Base-by-base conservation (phyloP, 2,329 filamentous ascomycete species). In the Hymenotorrendiella dingleyae region DNA sequence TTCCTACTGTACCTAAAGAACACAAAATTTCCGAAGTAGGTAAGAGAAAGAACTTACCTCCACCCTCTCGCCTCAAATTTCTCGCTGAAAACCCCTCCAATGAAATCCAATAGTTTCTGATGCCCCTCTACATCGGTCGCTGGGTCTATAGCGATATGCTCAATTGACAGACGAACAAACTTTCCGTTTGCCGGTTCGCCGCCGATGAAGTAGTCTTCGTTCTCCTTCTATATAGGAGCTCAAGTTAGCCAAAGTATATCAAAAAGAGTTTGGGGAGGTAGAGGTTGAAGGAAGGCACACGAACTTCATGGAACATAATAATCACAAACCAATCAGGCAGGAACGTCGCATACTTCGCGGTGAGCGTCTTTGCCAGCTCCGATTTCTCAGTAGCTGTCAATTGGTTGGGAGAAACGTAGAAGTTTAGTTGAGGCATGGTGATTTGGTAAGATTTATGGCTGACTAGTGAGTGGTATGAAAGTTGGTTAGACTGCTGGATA, bases 391-490 rank as follows among this genome's bases (percentile, higher is more conserved):
- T 42, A 4, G 34, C 12, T 1, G 49, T 46, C 7, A 54, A 40
- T 29, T 54, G 52, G 14, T 36, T 36, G 5, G 40, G 35, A 11
- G 16, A 42, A 24, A 30, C 48, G 27, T 52, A 54, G 36, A 54
- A 48, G 38, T 52, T 41, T 20, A 52, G 47, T 8, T 50, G 22
- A 10, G 49, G 52, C 51, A 54, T 54, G n/a, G n/a, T n/a, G n/a
- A n/a, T n/a, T n/a, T n/a, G n/a, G n/a, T n/a, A n/a, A n/a, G n/a
- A n/a, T n/a, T n/a, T n/a, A n/a, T n/a, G n/a, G n/a, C n/a, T n/a
- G n/a, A n/a, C n/a, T n/a, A n/a, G n/a, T n/a, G n/a, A n/a, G n/a
- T n/a, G n/a, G n/a, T n/a, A n/a, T n/a, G n/a, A n/a, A n/a, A n/a
- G n/a, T n/a, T n/a, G n/a, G n/a, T n/a, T n/a, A n/a, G n/a, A n/a